Conservation (phyloP, 1,139 yeast species). For the Hemisphaericaspora lyxosophila region DNA sequence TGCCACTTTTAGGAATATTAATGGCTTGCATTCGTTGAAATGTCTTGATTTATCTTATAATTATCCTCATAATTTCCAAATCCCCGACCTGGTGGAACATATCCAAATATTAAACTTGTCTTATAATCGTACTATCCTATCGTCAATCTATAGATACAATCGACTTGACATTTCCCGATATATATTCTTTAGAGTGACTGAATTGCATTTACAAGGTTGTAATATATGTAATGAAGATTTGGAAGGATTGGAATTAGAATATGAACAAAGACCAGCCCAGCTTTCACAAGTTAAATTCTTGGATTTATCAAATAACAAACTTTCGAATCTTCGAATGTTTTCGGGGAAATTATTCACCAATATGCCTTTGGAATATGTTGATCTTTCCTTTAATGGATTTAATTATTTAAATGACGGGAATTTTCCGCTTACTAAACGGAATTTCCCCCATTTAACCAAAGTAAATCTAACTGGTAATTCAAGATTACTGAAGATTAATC, state of each 20-base stretch:
- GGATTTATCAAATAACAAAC: slow-evolving; percentile 12
- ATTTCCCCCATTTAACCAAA: slow-evolving; percentile 8
- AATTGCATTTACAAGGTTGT: slow-evolving; percentile 14
- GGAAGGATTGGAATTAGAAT: slow-evolving; percentile 11
- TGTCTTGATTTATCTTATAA: slow-evolving; percentile 13
- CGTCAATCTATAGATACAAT: slow-evolving; percentile 12
- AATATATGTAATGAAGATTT: slow-evolving; percentile 15
- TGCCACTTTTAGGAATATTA: slow-evolving; percentile 3
- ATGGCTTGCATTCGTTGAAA: slow-evolving; percentile 4
- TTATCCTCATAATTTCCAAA: slow-evolving; percentile 9
- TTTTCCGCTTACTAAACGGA: slow-evolving; percentile 10
- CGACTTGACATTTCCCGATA: slow-evolving; percentile 10
- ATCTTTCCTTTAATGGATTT: slow-evolving; percentile 14
- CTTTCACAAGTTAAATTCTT: slow-evolving; percentile 7
- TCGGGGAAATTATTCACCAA: slow-evolving; percentile 7
- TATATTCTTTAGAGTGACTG: slow-evolving; percentile 10
- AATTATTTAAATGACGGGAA: slow-evolving; percentile 12
- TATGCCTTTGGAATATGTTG: slow-evolving; percentile 11
- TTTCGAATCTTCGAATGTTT: slow-evolving; percentile 13
- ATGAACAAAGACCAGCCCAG: slow-evolving; percentile 3
- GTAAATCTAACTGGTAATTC: slow-evolving; percentile 13
- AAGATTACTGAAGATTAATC: slow-evolving; percentile 8
- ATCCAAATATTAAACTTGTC: slow-evolving; percentile 11
- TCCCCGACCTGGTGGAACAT: slow-evolving; percentile 3
- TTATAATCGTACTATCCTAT: slow-evolving; percentile 12